Evolutionary conservation across 1,284 basidiomycete species (phyloP), one percentile per base, ranked within the genome.

Genomic region (Apiotrichum gracile): DNA sequence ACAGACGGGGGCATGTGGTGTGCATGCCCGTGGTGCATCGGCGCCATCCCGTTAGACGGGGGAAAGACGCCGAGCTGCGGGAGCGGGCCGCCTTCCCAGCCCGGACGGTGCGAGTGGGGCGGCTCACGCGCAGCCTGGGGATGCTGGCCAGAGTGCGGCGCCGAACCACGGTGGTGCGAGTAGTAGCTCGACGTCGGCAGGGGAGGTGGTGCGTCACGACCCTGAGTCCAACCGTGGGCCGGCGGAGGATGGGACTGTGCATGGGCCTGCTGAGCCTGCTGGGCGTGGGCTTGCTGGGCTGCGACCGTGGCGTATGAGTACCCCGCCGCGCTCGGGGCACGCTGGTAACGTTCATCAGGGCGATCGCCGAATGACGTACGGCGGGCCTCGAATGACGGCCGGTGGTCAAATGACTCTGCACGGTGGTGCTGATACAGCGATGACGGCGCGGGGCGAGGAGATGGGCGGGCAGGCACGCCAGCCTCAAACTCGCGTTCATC

Each of bases 401-500:
- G 53, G 19, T 48, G 57, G 21, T 52, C 51, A 41, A 52, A 59
- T 7, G 34, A 19, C 13, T 37, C 21, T 17, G 34, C 22, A 13
- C 48, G 53, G 14, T 14, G 39, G 27, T 34, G 44, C 17, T 34
- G 22, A 39, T 25, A 54, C 26, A 43, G 34, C 5, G 31, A 38
- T 1, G 38, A 37, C 3, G 31, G 10, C 5, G 46, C 33, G 1
- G 52, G 45, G 2, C 52, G 57, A 0, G 57, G 52, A 14, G 53
- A 55, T 7, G 50, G 57, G 5, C 57, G 57, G 8, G 34, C 43
- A 19, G 49, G 49, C 13, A 33, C 24, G 7, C 19, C 33, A 5
- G 25, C 39, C 1, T 66, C 67, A 16, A 62, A 57, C 34, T 69
- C 67, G 26, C 63, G 52, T 46, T 73, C 70, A 27, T 70, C 68